Conservation (phyloP, 2,329 filamentous ascomycete genomes). For the Calonectria hawksworthii region DNA sequence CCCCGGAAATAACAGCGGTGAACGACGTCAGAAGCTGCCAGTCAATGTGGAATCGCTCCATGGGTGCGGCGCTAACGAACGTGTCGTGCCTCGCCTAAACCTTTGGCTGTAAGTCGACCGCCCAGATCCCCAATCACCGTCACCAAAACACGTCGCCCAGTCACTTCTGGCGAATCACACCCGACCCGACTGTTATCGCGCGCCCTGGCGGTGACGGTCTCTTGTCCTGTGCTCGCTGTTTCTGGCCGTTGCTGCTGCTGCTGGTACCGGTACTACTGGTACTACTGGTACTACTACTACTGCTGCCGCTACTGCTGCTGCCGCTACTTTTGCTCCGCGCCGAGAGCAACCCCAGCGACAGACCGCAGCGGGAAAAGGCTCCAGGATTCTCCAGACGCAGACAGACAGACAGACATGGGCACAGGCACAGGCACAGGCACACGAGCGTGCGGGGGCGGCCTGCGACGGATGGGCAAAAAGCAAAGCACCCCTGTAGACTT, state of each 20-base stretch:
- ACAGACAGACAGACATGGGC: background rate
- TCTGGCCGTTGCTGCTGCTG: background rate
- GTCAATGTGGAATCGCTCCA: constrained; percentile 11
- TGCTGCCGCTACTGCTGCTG: background rate
- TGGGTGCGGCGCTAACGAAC: constrained; percentile 3
- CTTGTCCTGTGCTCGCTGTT: background rate
- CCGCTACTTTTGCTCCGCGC: background rate
- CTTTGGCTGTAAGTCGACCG: background rate
- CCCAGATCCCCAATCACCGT: background rate
- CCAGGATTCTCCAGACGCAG: background rate
- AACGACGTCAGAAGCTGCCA: constrained; percentile 14
- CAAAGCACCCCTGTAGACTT: background rate
- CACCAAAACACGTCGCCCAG: background rate
- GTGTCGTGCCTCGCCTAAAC: constrained; percentile 12
- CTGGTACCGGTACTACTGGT: no score
- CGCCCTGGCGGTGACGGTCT: constrained; percentile 6
- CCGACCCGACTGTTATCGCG: background rate
- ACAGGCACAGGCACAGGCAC: background rate
- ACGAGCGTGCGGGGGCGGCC: background rate
- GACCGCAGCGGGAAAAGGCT: background rate
- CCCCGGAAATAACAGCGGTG: constrained; percentile 11
- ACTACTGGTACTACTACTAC: no score
- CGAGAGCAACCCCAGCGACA: background rate
- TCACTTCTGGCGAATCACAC: background rate
- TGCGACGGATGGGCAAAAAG: no score